Evolutionary conservation across 1,284 basidiomycete genomes (phyloP), one percentile per base, ranked within the genome.

Genomic region (Puccinia horiana): DNA sequence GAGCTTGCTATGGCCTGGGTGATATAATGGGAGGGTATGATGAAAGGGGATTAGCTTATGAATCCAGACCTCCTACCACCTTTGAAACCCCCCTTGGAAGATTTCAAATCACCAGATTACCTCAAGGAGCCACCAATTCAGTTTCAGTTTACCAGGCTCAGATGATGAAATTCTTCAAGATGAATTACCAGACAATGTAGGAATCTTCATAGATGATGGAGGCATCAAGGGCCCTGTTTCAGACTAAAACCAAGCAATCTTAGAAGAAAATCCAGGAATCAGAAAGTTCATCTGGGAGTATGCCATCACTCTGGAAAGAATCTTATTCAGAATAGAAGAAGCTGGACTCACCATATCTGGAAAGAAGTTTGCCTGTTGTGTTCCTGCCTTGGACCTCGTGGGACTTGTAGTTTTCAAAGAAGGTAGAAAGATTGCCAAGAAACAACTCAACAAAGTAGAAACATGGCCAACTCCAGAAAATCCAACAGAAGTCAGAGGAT

Each of bases 201-300:
- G 58, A 32, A 77, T 61, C 20, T 65, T 77, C 65, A 65, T 77
- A 23, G 75, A 77, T 77, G 75, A 77, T 77, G 75, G 75, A 26
- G 75, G 75, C 4, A 77, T 77, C 16, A 77, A 77, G 44, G 75
- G 75, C 26, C 75, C 58, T 3, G 23, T 14, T 11, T 63, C 56
- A 40, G 37, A 61, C n/a, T 77, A 77, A 26, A 42, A 65, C 29
- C 20, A 47, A 44, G 58, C 65, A 77, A 72, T 20, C 9, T 26
- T 72, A 52, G 5, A 29, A 35, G 69, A 16, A 52, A 72, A 72
- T 32, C 42, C 69, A 44, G 42, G 42, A 8, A 72, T 72, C 29
- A 72, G 69, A 49, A 72, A 18, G 32, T 72, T 72, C 52, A 44
- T 72, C 52, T 72, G 42, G 69, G 69, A 72, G 29, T 72, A n/a